Base-by-base conservation (phyloP, 2,329 filamentous ascomycete species). In the Trichophyton mentagrophytes region DNA sequence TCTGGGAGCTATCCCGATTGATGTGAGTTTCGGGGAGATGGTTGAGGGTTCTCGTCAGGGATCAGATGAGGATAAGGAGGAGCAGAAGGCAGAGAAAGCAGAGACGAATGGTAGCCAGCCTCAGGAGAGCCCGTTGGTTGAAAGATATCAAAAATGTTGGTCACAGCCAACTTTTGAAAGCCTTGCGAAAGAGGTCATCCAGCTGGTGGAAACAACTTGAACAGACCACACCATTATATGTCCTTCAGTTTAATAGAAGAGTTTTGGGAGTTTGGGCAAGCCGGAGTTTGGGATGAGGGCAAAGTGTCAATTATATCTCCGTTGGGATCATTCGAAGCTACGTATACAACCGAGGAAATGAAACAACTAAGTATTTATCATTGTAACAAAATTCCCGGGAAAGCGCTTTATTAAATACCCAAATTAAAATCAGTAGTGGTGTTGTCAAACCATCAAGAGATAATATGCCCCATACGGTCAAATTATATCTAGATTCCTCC, bases 21-120 rank as follows among this genome's bases (percentile, higher is more conserved):
- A 99, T 75, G 89, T 90, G 20, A 89, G 91, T 68, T 96, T 97
- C 71, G 88, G 93, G 55, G 82, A 87, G 66, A 74, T 99, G 69
- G 84, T 99, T 47, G 92, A 97, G 73, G 89, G 74, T 20, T 70
- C 57, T 57, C 59, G 60, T 67, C 59, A 66, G 65, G 61, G 66
- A 66, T 63, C 38, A 61, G 62, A 7, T 25, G 63, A 58, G 4
- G 46, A 58, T 27, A 60, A 65, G 3, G 60, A 57, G 5, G 60
- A 60, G 63, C 51, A 38, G 15, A 17, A 59, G 64, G 46, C 40
- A n/a, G 56, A 38, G 13, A 17, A 59, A 65, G 42, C 33, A n/a
- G 56, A 30, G 20, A 33, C 60, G 58, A 51, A 57, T n/a, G 51
- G 62, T 40, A 59, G 61, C 7, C 60, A 57, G 40, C 20, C 51